Percentiles rank a stretch among this genome's conserved stretches.
Evolutionary conservation across 768 basidiomycete species (phyloP).

Genomic region (Mycena chlorophos): DNA sequence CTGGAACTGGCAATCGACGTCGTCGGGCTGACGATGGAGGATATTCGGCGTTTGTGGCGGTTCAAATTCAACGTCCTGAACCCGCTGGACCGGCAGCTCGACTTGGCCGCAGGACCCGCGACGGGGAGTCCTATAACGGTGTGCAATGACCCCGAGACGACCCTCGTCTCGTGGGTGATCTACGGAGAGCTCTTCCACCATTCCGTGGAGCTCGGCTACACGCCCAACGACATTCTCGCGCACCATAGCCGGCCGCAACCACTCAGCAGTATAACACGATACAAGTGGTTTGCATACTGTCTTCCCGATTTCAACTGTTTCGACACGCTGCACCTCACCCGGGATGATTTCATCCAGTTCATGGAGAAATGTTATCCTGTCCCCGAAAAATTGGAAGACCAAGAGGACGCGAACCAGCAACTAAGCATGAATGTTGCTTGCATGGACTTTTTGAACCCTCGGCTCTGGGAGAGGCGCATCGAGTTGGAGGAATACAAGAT

Average conservation of each 20-base stretch:
- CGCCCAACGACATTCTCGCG: neutral
- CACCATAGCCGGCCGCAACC: slow-evolving; percentile 8
- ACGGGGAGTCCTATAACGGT: neutral
- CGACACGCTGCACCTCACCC: too few species aligned
- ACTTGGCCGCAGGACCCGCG: slow-evolving; percentile 8
- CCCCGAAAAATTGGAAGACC: too few species aligned
- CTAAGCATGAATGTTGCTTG: too few species aligned
- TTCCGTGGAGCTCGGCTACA: slow-evolving; percentile 15
- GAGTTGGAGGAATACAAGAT: too few species aligned
- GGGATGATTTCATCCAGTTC: too few species aligned
- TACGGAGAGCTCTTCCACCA: slow-evolving; percentile 21
- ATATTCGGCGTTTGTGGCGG: slow-evolving; percentile 14
- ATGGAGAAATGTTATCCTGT: too few species aligned
- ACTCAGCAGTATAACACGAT: slow-evolving; percentile 14
- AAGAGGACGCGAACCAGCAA: too few species aligned
- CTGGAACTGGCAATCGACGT: slow-evolving; percentile 17
- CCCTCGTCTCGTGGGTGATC: slow-evolving; percentile 17
- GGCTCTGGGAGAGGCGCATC: too few species aligned
- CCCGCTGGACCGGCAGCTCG: slow-evolving; percentile 15
- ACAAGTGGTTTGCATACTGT: slow-evolving; percentile 22
- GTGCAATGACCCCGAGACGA: slow-evolving; percentile 18
- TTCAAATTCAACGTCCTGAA: slow-evolving; percentile 17
- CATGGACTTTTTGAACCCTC: too few species aligned
- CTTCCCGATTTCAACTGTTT: slow-evolving; percentile 17
- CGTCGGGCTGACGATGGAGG: slow-evolving; percentile 16